Base-by-base conservation (phyloP, 2,329 filamentous ascomycete genomes). In the Cyphellophora attinorum region DNA sequence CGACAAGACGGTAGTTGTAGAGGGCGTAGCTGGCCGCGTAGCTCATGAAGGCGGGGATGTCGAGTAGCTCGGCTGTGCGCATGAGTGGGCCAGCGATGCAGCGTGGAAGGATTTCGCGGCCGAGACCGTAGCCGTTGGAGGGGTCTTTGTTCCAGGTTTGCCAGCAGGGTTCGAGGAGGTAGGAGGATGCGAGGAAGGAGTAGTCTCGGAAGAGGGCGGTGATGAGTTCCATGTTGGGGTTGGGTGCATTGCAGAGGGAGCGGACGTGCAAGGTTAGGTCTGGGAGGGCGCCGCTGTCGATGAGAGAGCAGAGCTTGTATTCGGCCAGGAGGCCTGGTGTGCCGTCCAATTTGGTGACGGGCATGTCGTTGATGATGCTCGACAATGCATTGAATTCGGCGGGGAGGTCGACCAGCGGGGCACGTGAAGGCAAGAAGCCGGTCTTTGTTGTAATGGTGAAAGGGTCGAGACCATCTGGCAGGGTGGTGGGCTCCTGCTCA, bases 31-130 rank as follows among this genome's bases (percentile, higher is more conserved):
- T 72, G 2, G 72, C 74, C 29, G 74, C 74, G 50, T 79, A 94
- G 51, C 91, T 85, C 82, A 94, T 89, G 64, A 93, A 94, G 2
- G 86, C 85, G 51, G 89, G 84, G 57, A 94, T 88, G 38, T 85
- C 80, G 45, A 68, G 60, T 85, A 94, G 68, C 53, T 86, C 76
- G 38, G 85, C 85, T 60, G 85, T 85, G 46, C 77, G 79, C 31
- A 82, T 81, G 53, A 95, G 85, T 0, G 88, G 86, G 21, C 80
- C 65, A n/a, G 85, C 75, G 48, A 94, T 77, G 49, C 76, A 73
- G 33, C 70, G 69, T 1, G 88, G 88, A 49, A 95, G 60, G 14
- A 73, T 66, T 40, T 85, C 73, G 29, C 86, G 67, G 3, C 78
- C 86, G 29, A 93, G 63, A 0, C 86, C 86, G 55, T 94, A 94